Conservation (phyloP, 139 green algal genomes). For the Chlamydomonas schloesseri region DNA sequence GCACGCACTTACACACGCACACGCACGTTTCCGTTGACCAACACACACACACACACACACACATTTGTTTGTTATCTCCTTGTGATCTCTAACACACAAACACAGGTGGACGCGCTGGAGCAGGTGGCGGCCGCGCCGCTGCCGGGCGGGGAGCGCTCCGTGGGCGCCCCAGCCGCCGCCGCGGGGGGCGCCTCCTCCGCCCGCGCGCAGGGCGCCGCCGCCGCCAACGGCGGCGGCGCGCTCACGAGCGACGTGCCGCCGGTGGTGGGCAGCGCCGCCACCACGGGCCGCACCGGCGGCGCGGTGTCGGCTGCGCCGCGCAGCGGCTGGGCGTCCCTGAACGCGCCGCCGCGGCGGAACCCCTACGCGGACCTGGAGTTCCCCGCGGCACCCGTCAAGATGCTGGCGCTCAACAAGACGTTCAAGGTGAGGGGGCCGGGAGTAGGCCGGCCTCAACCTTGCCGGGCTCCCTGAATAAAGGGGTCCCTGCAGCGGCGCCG, state of each 20-base stretch:
- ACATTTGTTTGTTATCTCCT: too few species aligned
- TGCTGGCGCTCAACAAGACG: conserved; percentile 71
- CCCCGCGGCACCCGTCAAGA: conserved; percentile 59
- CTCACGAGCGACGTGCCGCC: background rate
- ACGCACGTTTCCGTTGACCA: too few species aligned
- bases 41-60: too few species aligned
- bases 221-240: background rate
- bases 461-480: too few species aligned
- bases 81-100: too few species aligned
- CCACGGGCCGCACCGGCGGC: background rate
- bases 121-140: background rate
- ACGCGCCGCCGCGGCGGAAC: conserved; percentile 55
- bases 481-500: too few species aligned
- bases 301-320: conserved; percentile 9
- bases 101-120: conserved; percentile 8
- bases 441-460: too few species aligned
- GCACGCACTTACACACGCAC: too few species aligned
- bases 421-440: conserved; percentile 84
- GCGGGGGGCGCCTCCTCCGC: background rate
- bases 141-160: background rate
- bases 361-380: conserved; percentile 68
- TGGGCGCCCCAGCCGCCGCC: background rate
- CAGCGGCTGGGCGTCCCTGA: conserved; percentile 56
- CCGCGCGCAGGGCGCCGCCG: background rate
- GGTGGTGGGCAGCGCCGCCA: too few species aligned